Evolutionary conservation across 2,329 filamentous ascomycete genomes (phyloP).

Genomic region (Penicillium sp.): DNA sequence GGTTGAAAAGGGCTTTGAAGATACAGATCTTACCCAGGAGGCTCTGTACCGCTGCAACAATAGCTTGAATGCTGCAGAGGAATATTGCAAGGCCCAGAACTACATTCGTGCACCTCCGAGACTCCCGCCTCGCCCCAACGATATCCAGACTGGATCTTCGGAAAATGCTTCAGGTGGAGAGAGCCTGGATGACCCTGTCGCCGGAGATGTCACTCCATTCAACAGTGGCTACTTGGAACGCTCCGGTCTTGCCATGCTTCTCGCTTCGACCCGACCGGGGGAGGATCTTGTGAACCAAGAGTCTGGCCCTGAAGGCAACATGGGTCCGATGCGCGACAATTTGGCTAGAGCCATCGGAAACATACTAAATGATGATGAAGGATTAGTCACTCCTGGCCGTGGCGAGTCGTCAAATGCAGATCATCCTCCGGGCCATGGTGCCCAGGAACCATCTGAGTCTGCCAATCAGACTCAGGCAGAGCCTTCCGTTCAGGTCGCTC

Average conservation of each 20-base stretch:
- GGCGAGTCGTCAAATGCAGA: slow-evolving; percentile 24
- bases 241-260: slow-evolving; percentile 35
- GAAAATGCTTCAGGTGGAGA: slow-evolving; percentile 30
- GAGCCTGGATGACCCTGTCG: slow-evolving; percentile 27
- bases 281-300: slow-evolving; percentile 24
- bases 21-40: slow-evolving; percentile 67
- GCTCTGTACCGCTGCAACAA: slow-evolving; percentile 81
- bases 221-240: slow-evolving; percentile 27
- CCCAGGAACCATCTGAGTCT: slow-evolving; percentile 21
- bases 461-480: slow-evolving; percentile 16
- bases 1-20: slow-evolving; percentile 48
- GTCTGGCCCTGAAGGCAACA: slow-evolving; percentile 19
- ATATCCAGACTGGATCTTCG: slow-evolving; percentile 42
- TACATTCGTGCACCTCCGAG: slow-evolving; percentile 59
- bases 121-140: slow-evolving; percentile 65
- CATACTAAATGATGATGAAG: slow-evolving; percentile 36
- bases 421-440: slow-evolving; percentile 12
- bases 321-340: slow-evolving; percentile 33
- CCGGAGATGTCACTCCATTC: slow-evolving; percentile 28
- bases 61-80: slow-evolving; percentile 56
- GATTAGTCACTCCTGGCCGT: slow-evolving; percentile 22
- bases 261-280: slow-evolving; percentile 30
- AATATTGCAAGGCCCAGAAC: slow-evolving; percentile 70
- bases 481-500: slow-evolving; percentile 13
- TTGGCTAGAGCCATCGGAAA: slow-evolving; percentile 46